These are phyloP conservation scores for Elongisporangium senticosum DNA, from an alignment of 352 stramenopile genomes.

Conservation along the genomic window DNA sequence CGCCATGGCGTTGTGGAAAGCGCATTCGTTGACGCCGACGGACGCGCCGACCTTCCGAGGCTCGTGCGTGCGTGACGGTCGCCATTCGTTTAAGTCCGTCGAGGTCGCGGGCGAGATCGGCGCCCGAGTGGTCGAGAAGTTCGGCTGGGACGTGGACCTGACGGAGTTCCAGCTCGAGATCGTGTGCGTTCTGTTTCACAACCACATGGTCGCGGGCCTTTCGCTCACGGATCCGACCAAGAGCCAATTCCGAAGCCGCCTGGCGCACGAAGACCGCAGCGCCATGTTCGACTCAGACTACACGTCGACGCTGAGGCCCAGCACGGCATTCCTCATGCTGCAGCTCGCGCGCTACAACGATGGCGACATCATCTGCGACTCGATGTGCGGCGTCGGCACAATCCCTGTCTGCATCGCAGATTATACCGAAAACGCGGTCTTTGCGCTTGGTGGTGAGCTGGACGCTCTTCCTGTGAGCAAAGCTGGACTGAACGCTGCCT, in stretches of 20 bases:
- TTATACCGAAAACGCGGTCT: constrained; percentile 45
- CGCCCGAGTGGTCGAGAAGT: constrained; percentile 44
- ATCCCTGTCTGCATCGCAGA: constrained; percentile 58
- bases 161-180: constrained; percentile 65
- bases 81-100: constrained; percentile 69
- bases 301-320: constrained; percentile 69
- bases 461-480: constrained; percentile 45
- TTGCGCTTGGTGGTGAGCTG: constrained; percentile 63
- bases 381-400: constrained; percentile 79
- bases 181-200: constrained; percentile 70
- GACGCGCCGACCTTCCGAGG: constrained; percentile 53
- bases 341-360: constrained; percentile 45
- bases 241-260: constrained; percentile 60
- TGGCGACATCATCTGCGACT: constrained; percentile 71
- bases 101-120: constrained; percentile 57
- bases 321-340: constrained; percentile 72
- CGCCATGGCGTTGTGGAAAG: constrained; percentile 54
- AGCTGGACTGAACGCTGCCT: constrained; percentile 39
- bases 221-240: constrained; percentile 51
- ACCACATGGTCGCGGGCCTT: constrained; percentile 59
- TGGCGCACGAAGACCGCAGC: constrained; percentile 65
- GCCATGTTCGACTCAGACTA: constrained; percentile 52
- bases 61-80: constrained; percentile 74
- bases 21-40: constrained; percentile 19
- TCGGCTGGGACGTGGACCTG: constrained; percentile 59